phyloP scores from a whole-genome alignment of 495 filamentous ascomycete species.

The Neurospora tetraspora region DNA sequence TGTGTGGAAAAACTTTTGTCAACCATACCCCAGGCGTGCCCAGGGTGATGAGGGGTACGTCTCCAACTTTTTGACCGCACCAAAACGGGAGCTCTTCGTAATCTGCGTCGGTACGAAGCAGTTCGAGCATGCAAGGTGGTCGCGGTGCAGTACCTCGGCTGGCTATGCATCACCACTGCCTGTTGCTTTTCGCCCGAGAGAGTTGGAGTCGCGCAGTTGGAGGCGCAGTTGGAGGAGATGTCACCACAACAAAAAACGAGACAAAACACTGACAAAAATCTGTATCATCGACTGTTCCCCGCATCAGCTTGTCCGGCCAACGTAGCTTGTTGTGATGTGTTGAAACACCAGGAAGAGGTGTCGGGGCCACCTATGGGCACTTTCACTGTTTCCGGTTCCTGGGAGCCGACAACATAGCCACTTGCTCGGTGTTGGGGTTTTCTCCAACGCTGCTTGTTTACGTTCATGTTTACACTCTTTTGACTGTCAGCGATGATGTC shows the following conservation, averaged over 20 bases:
- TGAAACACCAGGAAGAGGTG: not conserved
- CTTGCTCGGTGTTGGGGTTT: not conserved
- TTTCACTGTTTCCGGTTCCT: not conserved
- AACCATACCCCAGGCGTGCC: not conserved
- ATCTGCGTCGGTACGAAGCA: not conserved
- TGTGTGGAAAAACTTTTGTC: not conserved
- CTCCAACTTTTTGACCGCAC: not conserved
- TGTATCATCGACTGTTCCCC: not conserved
- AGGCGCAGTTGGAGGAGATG: not conserved
- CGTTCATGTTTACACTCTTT: not conserved
- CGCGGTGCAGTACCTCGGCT: not conserved
- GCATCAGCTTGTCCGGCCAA: not conserved
- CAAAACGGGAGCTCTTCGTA: not conserved
- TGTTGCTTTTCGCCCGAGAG: not conserved
- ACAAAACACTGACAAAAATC: not conserved
- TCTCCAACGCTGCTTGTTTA: not conserved
- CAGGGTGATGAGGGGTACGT: not conserved
- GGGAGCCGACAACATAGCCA: not conserved
- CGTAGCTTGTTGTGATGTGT: not conserved
- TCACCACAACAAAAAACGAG: not conserved
- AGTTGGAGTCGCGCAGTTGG: not conserved
- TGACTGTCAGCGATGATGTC: not conserved
- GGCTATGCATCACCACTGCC: not conserved
- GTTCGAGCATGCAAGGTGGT: not conserved
- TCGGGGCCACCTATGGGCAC: not conserved